Base-by-base conservation (phyloP, 352 stramenopile species). In the Thalassiosira hispida region DNA sequence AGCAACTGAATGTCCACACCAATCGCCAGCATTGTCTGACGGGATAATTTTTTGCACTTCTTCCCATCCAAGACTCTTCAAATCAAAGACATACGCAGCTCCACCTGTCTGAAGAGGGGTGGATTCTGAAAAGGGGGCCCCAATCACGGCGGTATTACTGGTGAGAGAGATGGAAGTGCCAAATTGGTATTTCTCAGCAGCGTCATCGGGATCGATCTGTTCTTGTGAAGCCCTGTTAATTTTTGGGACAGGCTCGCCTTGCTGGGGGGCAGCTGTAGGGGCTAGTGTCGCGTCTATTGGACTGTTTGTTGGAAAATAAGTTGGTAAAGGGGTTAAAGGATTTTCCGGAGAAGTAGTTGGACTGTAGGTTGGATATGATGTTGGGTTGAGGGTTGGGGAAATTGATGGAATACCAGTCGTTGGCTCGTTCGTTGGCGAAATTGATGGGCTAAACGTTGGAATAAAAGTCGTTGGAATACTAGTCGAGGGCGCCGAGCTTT, bases 81-180 rank as follows among this genome's bases (percentile, higher is more conserved):
- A 49, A 49, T 49, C 40, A 49, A 49, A 49, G 2, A 49, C 40
- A 49, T 49, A 49, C 5, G 40, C 40, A 49, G 40, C 40, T 18
- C 40, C 40, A 16, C 2, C 4, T 4, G n/a, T 18, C 3, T 18
- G 9, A 49, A 3, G 5, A 49, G 9, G 9, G 16, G 11, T 3
- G 6, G 40, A 20, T 49, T 49, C 40, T 20, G 40, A 16, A 49
- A 4, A 4, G 2, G 9, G 9, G 9, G 40, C 40, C 9, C 40
- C 40, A 49, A 49, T 49, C 40, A 49, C 40, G 3, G 16, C 11
- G n/a, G 40, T 49, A 5, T 5, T 49, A 18, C n/a, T 12, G 5
- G 9, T 18, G 16, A 49, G 9, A 20, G 40, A 4, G n/a, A 49
- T 49, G 4, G 40, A 16, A 49, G 3, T 3, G 40, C 40, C 40